Evolutionary conservation across 176 grass and related monocot genomes (phyloP).

Genomic region (Ananas comosus): DNA sequence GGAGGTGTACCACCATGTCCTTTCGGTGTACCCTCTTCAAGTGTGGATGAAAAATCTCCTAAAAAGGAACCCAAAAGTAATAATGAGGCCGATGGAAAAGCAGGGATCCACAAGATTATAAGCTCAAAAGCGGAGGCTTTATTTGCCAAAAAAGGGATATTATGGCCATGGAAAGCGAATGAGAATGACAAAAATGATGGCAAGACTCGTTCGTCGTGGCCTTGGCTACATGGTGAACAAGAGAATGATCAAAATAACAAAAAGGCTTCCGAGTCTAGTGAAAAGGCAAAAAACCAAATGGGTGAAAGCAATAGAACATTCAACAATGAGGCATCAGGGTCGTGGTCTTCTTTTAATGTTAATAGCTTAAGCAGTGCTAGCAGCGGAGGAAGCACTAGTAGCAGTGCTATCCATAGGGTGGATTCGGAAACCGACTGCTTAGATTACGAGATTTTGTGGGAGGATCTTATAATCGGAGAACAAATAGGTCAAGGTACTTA

Average conservation of each 20-base stretch:
- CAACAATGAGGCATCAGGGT: slow-evolving; percentile 65
- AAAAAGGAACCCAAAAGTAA: slow-evolving; percentile 37
- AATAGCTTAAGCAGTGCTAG: slow-evolving; percentile 94
- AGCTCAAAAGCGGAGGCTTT: slow-evolving; percentile 92
- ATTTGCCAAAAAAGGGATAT: slow-evolving; percentile 61
- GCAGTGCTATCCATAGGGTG: slow-evolving; percentile 75
- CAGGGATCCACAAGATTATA: slow-evolving; percentile 65
- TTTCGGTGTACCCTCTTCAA: slow-evolving; percentile 5
- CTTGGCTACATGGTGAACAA: slow-evolving; percentile 64
- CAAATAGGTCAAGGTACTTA: slow-evolving; percentile 90
- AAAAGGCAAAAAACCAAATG: slow-evolving; percentile 32
- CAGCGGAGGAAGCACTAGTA: slow-evolving; percentile 79
- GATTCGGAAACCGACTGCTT: slow-evolving; percentile 85
- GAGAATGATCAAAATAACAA: slow-evolving; percentile 43
- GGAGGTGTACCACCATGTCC: slow-evolving; percentile 33
- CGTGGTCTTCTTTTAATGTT: slow-evolving; percentile 84
- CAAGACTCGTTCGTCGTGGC: slow-evolving; percentile 46
- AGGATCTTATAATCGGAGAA: slow-evolving; percentile 87
- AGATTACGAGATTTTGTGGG: slow-evolving; percentile 98
- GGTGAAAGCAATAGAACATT: slow-evolving; percentile 36
- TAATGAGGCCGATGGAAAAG: slow-evolving; percentile 57
- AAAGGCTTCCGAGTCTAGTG: slow-evolving; percentile 42
- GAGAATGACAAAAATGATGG: slow-evolving; percentile 49
- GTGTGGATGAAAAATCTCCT: slow-evolving; percentile 35
- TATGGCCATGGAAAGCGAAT: slow-evolving; percentile 91